A percentile compares a stretch with the other conserved stretches of the same genome.
Evolutionary conservation across 2,329 filamentous ascomycete genomes (phyloP).

Genomic region (Nigrograna mackinnonii): DNA sequence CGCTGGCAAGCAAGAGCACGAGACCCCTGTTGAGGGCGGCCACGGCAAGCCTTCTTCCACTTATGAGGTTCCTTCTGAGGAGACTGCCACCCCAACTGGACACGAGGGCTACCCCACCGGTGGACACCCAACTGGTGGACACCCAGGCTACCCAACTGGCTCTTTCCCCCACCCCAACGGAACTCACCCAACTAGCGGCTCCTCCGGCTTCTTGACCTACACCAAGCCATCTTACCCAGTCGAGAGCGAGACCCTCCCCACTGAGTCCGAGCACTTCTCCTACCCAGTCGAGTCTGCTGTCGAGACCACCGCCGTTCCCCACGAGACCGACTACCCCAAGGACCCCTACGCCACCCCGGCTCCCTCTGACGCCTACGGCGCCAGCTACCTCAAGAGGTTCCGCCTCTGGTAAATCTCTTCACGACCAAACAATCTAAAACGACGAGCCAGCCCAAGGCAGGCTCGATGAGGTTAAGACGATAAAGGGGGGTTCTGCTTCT

Average conservation of each 20-base stretch:
- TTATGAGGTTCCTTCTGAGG: neutral
- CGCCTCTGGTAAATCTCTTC: constrained; percentile 1
- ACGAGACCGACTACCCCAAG: neutral
- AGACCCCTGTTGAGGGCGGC: constrained; percentile 11
- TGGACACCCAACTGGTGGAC: neutral
- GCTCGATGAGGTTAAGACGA: too few relatives aligned
- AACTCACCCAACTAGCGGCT: constrained; percentile 22
- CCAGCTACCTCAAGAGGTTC: constrained; percentile 7
- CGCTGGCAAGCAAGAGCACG: constrained; percentile 13
- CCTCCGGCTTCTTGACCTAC: constrained; percentile 35
- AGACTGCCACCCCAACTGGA: neutral
- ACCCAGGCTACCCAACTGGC: constrained; percentile 17
- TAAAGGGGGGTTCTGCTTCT: too few relatives aligned
- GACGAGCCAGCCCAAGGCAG: too few relatives aligned
- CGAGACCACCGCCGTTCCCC: constrained; percentile 10
- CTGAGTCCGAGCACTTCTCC: constrained; percentile 4
- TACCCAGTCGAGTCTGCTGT: constrained; percentile 20
- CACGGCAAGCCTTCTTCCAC: neutral
- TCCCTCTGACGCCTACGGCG: constrained; percentile 20
- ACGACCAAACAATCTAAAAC: too few relatives aligned
- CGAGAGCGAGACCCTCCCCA: constrained; percentile 2
- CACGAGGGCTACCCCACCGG: neutral
- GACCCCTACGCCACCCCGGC: constrained; percentile 17
- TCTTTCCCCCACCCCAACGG: constrained; percentile 18
- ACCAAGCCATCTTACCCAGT: constrained; percentile 20